phyloP scores from a whole-genome alignment of 805 yeast species.

The Yamadazyma sp. region DNA sequence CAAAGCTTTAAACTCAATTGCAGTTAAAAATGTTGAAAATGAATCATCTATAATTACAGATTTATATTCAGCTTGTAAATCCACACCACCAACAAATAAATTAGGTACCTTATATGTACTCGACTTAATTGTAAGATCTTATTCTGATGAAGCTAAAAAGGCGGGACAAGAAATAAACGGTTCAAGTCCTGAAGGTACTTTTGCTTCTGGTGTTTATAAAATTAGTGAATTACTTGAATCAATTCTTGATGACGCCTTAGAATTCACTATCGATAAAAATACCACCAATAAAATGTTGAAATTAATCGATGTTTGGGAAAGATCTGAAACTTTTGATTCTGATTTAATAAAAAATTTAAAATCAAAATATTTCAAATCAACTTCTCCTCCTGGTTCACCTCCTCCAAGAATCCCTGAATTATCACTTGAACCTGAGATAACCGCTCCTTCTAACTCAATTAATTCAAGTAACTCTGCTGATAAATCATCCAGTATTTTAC shows the following conservation, averaged over 20 bases:
- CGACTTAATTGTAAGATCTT: slow-evolving; percentile 88
- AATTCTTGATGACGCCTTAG: slow-evolving; percentile 60
- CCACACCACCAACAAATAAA: slow-evolving; percentile 76
- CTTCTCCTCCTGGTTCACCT: slow-evolving; percentile 68
- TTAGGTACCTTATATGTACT: slow-evolving; percentile 88
- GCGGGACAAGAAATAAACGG: slow-evolving; percentile 44
- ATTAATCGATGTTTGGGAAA: slow-evolving; percentile 89
- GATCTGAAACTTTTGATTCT: slow-evolving; percentile 71
- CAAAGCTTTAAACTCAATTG: slow-evolving; percentile 75
- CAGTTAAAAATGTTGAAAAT: slow-evolving; percentile 60
- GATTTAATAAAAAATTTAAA: slow-evolving; percentile 54
- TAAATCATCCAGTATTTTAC: slow-evolving; percentile 63
- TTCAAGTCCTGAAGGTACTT: slow-evolving; percentile 64
- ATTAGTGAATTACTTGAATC: slow-evolving; percentile 63
- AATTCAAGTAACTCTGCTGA: slow-evolving; percentile 21
- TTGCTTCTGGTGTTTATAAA: slow-evolving; percentile 67
- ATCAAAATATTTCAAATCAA: slow-evolving; percentile 55
- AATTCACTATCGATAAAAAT: slow-evolving; percentile 51
- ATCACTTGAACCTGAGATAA: slow-evolving; percentile 1
- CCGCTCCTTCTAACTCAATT: slow-evolving; percentile 1
- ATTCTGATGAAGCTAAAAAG: slow-evolving; percentile 69
- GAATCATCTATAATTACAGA: slow-evolving; percentile 57
- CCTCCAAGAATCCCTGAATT: slow-evolving; percentile 29
- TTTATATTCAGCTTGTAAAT: slow-evolving; percentile 65
- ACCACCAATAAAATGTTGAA: slow-evolving; percentile 71